Base-by-base conservation (phyloP, 306 rosid genomes). In the Glycyrrhiza uralensis region DNA sequence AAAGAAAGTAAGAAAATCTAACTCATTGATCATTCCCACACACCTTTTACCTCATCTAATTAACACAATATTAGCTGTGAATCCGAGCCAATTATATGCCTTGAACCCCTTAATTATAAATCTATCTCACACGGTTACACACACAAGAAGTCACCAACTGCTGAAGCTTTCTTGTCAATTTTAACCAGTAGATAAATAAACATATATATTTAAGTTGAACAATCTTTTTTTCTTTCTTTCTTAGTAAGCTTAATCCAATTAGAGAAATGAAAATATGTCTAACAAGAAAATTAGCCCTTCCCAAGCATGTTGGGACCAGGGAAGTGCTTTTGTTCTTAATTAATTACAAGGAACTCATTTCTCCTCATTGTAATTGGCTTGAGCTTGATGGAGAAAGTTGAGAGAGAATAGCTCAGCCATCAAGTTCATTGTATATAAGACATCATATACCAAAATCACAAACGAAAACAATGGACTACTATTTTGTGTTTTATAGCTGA, bases 241-340 rank as follows among this genome's bases (percentile, higher is more conserved):
- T 74, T 71, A 57, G 81, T 88, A 83, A 85, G 77, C 71, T 60
- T 69, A 76, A 77, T 60, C 88, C 76, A 74, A 85, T 12, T 20
- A 54, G 52, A 75, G 60, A 29, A 56, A 59, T 77, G 67, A 72
- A 42, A 33, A 76, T 49, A 30, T 67, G 66, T 58, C 18, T 10
- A 32, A 23, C 35, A 52, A 66, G 55, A 60, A 64, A 75, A 58
- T 30, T 58, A 72, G 15, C 44, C 19, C 6, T 76, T 52, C 69
- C 12, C 69, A 69, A 61, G 76, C 69, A 66, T 52, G 76, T 73
- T 29, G 71, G 86, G 77, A 72, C 79, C 77, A 72, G 44, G 71
- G 60, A 45, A n/a, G n/a, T n/a, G 56, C 55, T 17, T 63, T 71
- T 30, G 66, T 44, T 51, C 78, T 80, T 76, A 60, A 71, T 18